Percentiles rank a stretch among this genome's conserved stretches.
Conservation (phyloP, 495 filamentous ascomycete species). For the Parmelia sp. region DNA sequence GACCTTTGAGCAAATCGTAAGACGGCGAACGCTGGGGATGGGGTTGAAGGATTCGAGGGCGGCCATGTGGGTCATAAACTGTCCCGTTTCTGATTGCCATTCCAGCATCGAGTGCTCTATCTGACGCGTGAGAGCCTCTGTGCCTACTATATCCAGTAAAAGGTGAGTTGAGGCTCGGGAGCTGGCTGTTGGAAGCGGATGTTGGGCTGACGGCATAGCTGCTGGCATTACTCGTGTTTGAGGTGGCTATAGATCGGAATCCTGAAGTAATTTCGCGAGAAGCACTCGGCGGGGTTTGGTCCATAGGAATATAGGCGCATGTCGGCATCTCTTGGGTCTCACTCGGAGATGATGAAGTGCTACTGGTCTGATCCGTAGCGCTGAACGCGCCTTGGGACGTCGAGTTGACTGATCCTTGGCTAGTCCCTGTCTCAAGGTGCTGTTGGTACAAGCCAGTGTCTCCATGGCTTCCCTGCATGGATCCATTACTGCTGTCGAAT, state of each 20-base stretch:
- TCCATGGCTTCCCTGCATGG: neutral
- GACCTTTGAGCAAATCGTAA: constrained; percentile 7
- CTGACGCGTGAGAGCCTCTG: constrained; percentile 7
- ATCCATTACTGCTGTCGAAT: constrained; percentile 12
- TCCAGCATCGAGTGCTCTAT: constrained; percentile 25
- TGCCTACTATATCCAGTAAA: constrained; percentile 24
- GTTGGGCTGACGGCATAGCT: neutral
- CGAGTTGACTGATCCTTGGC: constrained; percentile 15
- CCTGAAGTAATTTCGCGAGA: neutral
- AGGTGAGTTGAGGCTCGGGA: constrained; percentile 23
- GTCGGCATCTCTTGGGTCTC: constrained; percentile 3
- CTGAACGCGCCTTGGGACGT: constrained; percentile 4
- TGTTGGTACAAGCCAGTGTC: constrained; percentile 5
- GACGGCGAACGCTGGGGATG: constrained; percentile 13
- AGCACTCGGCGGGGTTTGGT: neutral
- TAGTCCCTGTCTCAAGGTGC: constrained; percentile 11
- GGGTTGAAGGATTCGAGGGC: constrained; percentile 12
- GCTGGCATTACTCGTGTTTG: neutral
- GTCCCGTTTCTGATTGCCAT: neutral
- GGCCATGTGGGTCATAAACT: constrained; percentile 3
- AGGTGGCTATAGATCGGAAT: neutral
- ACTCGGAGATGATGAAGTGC: constrained; percentile 14
- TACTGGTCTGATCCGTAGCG: constrained; percentile 6
- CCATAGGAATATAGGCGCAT: constrained; percentile 1
- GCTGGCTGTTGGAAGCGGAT: constrained; percentile 2